These are phyloP conservation scores for Chlorella vulgaris DNA, from an alignment of 139 green algal species.

Conservation along the genomic window DNA sequence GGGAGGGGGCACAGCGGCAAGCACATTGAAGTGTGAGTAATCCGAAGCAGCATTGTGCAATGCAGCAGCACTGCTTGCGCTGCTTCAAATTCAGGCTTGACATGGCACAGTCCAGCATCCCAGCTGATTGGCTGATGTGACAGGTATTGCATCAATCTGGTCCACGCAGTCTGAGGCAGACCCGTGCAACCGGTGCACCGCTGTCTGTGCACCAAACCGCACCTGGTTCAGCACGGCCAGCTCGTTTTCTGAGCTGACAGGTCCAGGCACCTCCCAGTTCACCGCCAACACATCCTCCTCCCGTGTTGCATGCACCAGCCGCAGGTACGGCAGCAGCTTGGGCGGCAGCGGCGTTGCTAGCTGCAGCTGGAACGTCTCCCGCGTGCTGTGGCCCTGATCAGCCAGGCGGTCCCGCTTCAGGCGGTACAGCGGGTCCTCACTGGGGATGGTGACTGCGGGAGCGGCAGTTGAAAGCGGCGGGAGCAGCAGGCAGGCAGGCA, in stretches of 20 bases:
- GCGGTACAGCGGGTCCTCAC: constrained; percentile 82
- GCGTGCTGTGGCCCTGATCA: constrained; percentile 56
- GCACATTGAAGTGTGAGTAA: background rate
- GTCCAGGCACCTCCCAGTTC: constrained; percentile 35
- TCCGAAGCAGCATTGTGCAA: background rate
- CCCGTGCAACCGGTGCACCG: too few relatives aligned
- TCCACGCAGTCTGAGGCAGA: too few relatives aligned
- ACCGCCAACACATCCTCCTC: constrained; percentile 49
- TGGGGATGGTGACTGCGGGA: constrained; percentile 54
- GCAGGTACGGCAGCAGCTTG: constrained; percentile 81
- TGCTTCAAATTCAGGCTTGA: background rate
- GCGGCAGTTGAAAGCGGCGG: too few relatives aligned
- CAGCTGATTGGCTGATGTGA: background rate
- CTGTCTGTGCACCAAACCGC: background rate
- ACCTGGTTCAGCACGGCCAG: constrained; percentile 61
- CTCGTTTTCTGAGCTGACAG: constrained; percentile 57
- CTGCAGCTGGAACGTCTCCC: constrained; percentile 61
- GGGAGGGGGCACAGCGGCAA: background rate
- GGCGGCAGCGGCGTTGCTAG: constrained; percentile 54
- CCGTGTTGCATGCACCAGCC: constrained; percentile 67
- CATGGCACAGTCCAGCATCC: background rate
- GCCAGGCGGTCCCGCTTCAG: constrained; percentile 75
- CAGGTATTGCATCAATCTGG: background rate
- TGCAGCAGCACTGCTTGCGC: background rate
- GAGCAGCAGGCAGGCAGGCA: too few relatives aligned